Evolutionary conservation across 352 stramenopile genomes (phyloP).

Genomic region (Globisporangium nunn): DNA sequence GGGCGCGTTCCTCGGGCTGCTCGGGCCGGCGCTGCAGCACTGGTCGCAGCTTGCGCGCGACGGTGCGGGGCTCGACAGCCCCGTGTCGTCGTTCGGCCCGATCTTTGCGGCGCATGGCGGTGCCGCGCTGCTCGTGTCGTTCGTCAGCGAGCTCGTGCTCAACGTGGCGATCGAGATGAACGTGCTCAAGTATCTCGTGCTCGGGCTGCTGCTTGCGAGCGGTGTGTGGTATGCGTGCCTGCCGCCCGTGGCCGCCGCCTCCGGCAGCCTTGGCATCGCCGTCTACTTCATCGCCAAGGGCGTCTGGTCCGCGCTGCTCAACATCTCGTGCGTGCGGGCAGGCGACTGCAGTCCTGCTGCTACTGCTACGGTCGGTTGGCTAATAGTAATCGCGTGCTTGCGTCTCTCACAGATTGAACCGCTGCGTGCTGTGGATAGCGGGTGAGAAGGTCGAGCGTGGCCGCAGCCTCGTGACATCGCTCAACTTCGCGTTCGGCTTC

Average conservation of each 20-base stretch:
- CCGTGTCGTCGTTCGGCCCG: slow-evolving; percentile 57
- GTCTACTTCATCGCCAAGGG: slow-evolving; percentile 73
- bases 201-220: slow-evolving; percentile 47
- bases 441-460: slow-evolving; percentile 61
- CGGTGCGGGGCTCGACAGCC: slow-evolving; percentile 31
- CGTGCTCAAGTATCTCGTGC: slow-evolving; percentile 65
- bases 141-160: slow-evolving; percentile 74
- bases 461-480: slow-evolving; percentile 62
- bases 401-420: slow-evolving; percentile 34
- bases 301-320: slow-evolving; percentile 64
- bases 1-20: slow-evolving; percentile 53
- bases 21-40: slow-evolving; percentile 57
- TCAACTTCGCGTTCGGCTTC: slow-evolving; percentile 67
- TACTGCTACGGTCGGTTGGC: background rate
- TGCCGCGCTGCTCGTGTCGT: slow-evolving; percentile 64
- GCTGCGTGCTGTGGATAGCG: slow-evolving; percentile 61
- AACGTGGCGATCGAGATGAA: slow-evolving; percentile 58
- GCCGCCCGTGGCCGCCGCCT: slow-evolving; percentile 41
- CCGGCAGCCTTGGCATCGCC: slow-evolving; percentile 55
- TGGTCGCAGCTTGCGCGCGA: slow-evolving; percentile 43
- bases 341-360: background rate
- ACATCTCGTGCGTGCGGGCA: slow-evolving; percentile 51
- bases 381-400: background rate
- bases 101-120: slow-evolving; percentile 72
- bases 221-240: slow-evolving; percentile 65